Conservation (phyloP, 1,284 basidiomycete species). For the Microbotryum saponariae region DNA sequence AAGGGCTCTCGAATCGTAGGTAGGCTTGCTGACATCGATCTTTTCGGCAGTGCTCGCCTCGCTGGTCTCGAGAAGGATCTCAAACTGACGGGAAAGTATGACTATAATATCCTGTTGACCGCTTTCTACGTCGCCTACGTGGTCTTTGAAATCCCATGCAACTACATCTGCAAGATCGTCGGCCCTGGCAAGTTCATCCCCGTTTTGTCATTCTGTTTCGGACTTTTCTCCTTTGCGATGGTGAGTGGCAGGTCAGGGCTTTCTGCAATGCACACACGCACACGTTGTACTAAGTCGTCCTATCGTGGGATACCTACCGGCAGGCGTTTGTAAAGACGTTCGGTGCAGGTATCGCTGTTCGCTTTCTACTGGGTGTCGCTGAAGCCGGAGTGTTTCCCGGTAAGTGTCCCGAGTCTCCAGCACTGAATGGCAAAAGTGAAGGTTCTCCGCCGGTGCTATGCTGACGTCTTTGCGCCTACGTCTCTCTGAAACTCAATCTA, state of each 20-base stretch:
- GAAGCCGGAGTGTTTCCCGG: conserved; percentile 30
- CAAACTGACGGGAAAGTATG: conserved; percentile 46
- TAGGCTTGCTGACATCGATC: no score
- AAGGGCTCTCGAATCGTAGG: no score
- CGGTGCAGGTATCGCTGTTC: conserved; percentile 34
- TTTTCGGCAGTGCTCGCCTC: conserved; percentile 44
- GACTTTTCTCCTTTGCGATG: conserved; percentile 29
- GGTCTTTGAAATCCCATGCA: conserved; percentile 52
- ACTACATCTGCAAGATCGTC: conserved; percentile 50
- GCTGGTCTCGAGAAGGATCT: conserved; percentile 54
- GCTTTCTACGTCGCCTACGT: conserved; percentile 51
- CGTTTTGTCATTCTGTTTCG: conserved; percentile 32
- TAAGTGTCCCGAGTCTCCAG: neutral
- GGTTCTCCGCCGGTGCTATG: neutral
- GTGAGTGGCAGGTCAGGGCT: neutral
- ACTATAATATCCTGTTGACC: conserved; percentile 34
- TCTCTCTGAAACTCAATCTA: conserved; percentile 33
- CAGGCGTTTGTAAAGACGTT: conserved; percentile 30
- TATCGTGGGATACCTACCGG: neutral
- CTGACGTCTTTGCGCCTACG: conserved; percentile 3
- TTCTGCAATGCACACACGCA: conserved; percentile 26
- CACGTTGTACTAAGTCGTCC: conserved; percentile 2
- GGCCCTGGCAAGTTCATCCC: conserved; percentile 46
- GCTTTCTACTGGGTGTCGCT: conserved; percentile 38
- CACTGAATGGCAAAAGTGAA: neutral